These are phyloP conservation scores for Osmanthus fragrans DNA, from an alignment of 257 asterid species.

Conservation along the genomic window DNA sequence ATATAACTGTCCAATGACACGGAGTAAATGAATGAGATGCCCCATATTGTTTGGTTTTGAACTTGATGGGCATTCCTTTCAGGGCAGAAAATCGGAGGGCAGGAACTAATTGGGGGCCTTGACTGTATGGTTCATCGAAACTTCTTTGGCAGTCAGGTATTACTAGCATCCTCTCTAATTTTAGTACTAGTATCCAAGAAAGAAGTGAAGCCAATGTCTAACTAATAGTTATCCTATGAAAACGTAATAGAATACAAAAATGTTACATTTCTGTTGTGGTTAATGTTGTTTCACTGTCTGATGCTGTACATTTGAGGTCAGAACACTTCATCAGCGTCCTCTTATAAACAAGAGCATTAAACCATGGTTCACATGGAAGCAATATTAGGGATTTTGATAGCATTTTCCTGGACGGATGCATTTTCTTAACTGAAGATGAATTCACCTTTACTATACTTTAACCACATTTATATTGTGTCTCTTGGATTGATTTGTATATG, in stretches of 20 bases:
- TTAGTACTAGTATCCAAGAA: not conserved
- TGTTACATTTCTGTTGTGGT: not conserved
- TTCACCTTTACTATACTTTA: not conserved
- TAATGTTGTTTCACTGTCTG: constrained; percentile 4
- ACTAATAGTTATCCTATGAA: constrained; percentile 1
- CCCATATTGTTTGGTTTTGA: constrained; percentile 15
- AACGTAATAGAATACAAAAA: not conserved
- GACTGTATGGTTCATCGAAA: constrained; percentile 88
- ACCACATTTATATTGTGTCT: not conserved
- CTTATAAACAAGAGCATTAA: not conserved
- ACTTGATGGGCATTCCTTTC: constrained; percentile 26
- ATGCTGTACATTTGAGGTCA: not conserved
- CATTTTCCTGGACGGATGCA: not conserved
- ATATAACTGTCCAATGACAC: not conserved
- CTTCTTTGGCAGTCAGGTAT: constrained; percentile 92
- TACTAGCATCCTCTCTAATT: constrained; percentile 8
- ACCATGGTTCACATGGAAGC: not conserved
- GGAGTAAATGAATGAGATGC: not conserved
- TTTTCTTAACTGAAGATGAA: not conserved
- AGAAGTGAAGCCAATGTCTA: constrained; percentile 6
- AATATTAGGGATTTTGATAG: not conserved
- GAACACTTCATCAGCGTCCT: not conserved
- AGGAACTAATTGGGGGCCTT: constrained; percentile 93
- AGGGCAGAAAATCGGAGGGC: constrained; percentile 96
- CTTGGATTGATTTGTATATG: not conserved